phyloP scores from a whole-genome alignment of 768 basidiomycete species.

The Russula olivacea region DNA sequence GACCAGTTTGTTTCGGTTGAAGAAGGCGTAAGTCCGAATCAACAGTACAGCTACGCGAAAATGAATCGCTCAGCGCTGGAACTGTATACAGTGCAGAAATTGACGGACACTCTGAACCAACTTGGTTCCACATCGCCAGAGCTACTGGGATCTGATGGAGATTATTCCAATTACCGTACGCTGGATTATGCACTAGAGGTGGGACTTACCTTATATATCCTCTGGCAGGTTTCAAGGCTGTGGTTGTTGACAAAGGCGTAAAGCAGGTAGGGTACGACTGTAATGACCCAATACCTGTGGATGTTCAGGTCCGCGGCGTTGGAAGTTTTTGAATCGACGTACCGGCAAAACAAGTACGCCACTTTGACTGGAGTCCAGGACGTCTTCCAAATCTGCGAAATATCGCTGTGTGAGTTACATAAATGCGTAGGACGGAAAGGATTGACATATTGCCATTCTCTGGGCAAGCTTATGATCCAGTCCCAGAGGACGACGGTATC shows the following conservation, averaged over 20 bases:
- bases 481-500: slow-evolving; percentile 83
- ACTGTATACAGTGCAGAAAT: background rate
- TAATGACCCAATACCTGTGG: slow-evolving; percentile 74
- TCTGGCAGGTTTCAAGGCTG: slow-evolving; percentile 53
- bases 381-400: slow-evolving; percentile 67
- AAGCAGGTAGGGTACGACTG: slow-evolving; percentile 70
- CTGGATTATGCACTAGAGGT: background rate
- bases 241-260: slow-evolving; percentile 74
- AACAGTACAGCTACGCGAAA: slow-evolving; percentile 56
- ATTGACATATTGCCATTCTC: slow-evolving; percentile 72
- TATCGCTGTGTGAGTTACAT: slow-evolving; percentile 5
- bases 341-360: slow-evolving; percentile 82
- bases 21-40: slow-evolving; percentile 82
- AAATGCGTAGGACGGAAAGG: slow-evolving; percentile 8
- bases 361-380: slow-evolving; percentile 80
- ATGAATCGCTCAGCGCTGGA: slow-evolving; percentile 13
- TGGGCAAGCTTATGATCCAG: slow-evolving; percentile 72
- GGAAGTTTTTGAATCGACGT: slow-evolving; percentile 28
- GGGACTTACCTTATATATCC: slow-evolving; percentile 54
- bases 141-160: slow-evolving; percentile 62
- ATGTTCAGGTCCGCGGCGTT: background rate
- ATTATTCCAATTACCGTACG: background rate
- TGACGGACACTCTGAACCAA: slow-evolving; percentile 64
- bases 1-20: slow-evolving; percentile 68
- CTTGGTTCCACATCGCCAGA: slow-evolving; percentile 84